Evolutionary conservation across 179 eudicot species (phyloP).

Genomic region (Silene vulgaris): DNA sequence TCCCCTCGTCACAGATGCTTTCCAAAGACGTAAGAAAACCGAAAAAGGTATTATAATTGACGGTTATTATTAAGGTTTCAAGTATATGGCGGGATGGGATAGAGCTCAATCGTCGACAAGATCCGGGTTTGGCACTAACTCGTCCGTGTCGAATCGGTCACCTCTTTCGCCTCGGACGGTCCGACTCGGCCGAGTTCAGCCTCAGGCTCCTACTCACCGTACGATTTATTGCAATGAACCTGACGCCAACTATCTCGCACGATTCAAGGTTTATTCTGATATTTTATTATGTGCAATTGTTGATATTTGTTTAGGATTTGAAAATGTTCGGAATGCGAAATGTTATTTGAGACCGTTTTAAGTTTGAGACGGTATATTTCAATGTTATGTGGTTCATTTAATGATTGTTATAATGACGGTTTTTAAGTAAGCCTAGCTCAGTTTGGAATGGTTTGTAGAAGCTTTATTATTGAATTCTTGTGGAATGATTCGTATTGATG

Average conservation of each 20-base stretch:
- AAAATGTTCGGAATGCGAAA: no score
- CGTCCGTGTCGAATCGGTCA: conserved; percentile 25
- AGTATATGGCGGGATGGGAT: conserved; percentile 27
- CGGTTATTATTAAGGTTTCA: background rate
- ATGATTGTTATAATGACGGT: no score
- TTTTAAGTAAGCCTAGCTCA: background rate
- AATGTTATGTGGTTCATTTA: no score
- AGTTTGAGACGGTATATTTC: background rate
- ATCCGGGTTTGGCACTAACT: conserved; percentile 18
- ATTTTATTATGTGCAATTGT: background rate
- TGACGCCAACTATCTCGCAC: conserved; percentile 43
- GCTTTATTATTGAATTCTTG: background rate
- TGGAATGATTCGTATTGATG: background rate
- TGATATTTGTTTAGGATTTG: background rate
- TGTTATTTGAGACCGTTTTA: background rate
- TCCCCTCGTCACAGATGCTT: no score
- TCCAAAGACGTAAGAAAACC: background rate
- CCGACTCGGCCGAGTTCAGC: conserved; percentile 62
- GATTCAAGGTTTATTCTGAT: conserved; percentile 47
- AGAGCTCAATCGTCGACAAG: conserved; percentile 27
- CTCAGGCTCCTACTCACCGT: conserved; percentile 71
- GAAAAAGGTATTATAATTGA: no score
- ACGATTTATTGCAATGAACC: conserved; percentile 62
- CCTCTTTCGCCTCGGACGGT: conserved; percentile 34
- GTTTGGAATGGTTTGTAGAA: conserved; percentile 5